Evolutionary conservation across 164 flowering plant species (phyloP).

Genomic region (Nelumbo lutea): DNA sequence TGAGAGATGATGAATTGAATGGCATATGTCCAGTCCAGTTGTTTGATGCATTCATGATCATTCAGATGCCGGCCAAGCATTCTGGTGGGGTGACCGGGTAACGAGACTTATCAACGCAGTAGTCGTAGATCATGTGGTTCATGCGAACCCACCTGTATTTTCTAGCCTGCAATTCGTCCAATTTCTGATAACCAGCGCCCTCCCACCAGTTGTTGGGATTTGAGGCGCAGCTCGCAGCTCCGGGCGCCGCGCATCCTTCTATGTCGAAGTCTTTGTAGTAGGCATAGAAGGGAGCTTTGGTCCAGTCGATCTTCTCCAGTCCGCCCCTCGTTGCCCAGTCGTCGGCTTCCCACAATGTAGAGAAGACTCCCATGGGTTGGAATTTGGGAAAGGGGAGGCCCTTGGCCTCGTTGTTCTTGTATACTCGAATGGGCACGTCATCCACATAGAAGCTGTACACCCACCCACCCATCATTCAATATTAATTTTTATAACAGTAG

Average conservation of each 20-base stretch:
- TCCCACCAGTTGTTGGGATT: conserved; percentile 52
- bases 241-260: conserved; percentile 48
- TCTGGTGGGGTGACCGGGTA: conserved; percentile 44
- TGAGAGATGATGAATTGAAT: no score
- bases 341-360: conserved; percentile 59
- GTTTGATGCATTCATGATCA: no score
- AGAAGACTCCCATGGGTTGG: conserved; percentile 51
- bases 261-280: conserved; percentile 50
- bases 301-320: conserved; percentile 52
- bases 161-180: conserved; percentile 29
- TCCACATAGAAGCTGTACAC: conserved; percentile 44
- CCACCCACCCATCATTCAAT: not conserved
- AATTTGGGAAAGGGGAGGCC: conserved; percentile 41
- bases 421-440: conserved; percentile 50
- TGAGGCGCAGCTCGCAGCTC: conserved; percentile 36
- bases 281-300: conserved; percentile 49
- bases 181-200: conserved; percentile 24
- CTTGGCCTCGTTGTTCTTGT: conserved; percentile 45
- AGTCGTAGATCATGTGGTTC: conserved; percentile 52
- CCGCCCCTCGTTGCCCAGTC: conserved; percentile 70
- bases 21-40: no score
- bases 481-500: not conserved
- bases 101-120: conserved; percentile 44
- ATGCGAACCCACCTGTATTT: conserved; percentile 42
- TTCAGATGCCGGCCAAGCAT: conserved; percentile 35